Evolutionary conservation across 192 early-diverging fungal species (phyloP).

Genomic region (Entomortierella beljakovae): DNA sequence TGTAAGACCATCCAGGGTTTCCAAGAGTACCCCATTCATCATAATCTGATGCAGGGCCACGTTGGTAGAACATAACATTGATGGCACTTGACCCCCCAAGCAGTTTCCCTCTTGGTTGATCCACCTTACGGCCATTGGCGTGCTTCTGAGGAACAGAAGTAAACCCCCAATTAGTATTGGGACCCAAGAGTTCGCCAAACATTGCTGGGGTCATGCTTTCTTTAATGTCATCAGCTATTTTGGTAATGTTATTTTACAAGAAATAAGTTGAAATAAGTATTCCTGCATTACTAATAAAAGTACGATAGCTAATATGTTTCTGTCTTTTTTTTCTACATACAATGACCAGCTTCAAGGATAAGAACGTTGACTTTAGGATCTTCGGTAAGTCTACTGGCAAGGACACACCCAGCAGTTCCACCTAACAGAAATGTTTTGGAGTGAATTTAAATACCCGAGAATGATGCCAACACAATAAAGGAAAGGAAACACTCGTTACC

Average conservation of each 20-base stretch:
- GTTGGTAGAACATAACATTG: slow-evolving; percentile 57
- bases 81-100: slow-evolving; percentile 37
- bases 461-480: too few relatives aligned
- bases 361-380: slow-evolving; percentile 40
- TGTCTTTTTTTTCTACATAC: slow-evolving; percentile 1
- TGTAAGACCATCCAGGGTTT: slow-evolving; percentile 46
- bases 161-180: slow-evolving; percentile 25
- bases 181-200: background rate
- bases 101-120: slow-evolving; percentile 35
- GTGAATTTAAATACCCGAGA: too few relatives aligned
- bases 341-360: slow-evolving; percentile 36
- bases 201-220: slow-evolving; percentile 23
- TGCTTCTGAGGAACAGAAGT: slow-evolving; percentile 29
- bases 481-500: too few relatives aligned
- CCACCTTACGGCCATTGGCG: slow-evolving; percentile 28
- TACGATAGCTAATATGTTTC: too few relatives aligned
- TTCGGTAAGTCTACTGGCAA: slow-evolving; percentile 42
- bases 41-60: slow-evolving; percentile 48
- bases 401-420: slow-evolving; percentile 50
- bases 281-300: background rate
- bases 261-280: background rate
- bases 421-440: too few relatives aligned
- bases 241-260: background rate
- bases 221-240: slow-evolving; percentile 23
- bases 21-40: slow-evolving; percentile 44